A percentile compares a stretch with the other conserved stretches of the same genome.
phyloP scores from a whole-genome alignment of 495 filamentous ascomycete genomes.

The Hypoxylon perforatum region DNA sequence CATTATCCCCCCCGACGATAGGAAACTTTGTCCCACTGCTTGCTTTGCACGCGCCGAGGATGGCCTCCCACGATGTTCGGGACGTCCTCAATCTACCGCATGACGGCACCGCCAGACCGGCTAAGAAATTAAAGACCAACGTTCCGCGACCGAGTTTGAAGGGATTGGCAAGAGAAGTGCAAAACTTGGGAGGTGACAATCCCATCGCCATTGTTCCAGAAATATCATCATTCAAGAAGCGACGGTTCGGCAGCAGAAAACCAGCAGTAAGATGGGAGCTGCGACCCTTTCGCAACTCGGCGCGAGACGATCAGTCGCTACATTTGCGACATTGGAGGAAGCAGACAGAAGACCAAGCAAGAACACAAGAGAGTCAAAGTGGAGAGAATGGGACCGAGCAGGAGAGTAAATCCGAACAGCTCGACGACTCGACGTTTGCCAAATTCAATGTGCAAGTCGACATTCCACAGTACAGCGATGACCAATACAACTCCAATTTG shows the following conservation, averaged over 20 bases:
- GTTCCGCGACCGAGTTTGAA: slow-evolving; percentile 74
- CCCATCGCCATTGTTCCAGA: slow-evolving; percentile 61
- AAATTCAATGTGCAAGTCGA: slow-evolving; percentile 86
- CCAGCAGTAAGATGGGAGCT: slow-evolving; percentile 69
- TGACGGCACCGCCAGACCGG: slow-evolving; percentile 67
- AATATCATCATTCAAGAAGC: slow-evolving; percentile 58
- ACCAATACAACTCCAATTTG: slow-evolving; percentile 82
- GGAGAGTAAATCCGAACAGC: slow-evolving; percentile 34
- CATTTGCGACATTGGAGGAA: slow-evolving; percentile 75
- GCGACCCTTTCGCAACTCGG: slow-evolving; percentile 66
- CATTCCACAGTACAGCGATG: slow-evolving; percentile 82
- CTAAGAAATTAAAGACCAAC: slow-evolving; percentile 81
- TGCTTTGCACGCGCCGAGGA: slow-evolving; percentile 48
- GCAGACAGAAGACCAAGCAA: slow-evolving; percentile 52
- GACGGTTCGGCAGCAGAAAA: slow-evolving; percentile 65
- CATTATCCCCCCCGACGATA: neutral
- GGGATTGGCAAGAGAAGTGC: slow-evolving; percentile 67
- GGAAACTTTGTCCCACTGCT: too few relatives aligned
- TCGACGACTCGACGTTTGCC: slow-evolving; percentile 68
- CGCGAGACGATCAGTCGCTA: slow-evolving; percentile 60
- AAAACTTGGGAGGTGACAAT: slow-evolving; percentile 66
- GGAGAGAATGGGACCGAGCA: slow-evolving; percentile 22
- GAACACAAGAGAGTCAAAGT: slow-evolving; percentile 25
- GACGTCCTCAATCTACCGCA: slow-evolving; percentile 88
- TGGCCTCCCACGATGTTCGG: slow-evolving; percentile 85